phyloP scores from a whole-genome alignment of 305 asterid species.

The Fraxinus albicans region DNA sequence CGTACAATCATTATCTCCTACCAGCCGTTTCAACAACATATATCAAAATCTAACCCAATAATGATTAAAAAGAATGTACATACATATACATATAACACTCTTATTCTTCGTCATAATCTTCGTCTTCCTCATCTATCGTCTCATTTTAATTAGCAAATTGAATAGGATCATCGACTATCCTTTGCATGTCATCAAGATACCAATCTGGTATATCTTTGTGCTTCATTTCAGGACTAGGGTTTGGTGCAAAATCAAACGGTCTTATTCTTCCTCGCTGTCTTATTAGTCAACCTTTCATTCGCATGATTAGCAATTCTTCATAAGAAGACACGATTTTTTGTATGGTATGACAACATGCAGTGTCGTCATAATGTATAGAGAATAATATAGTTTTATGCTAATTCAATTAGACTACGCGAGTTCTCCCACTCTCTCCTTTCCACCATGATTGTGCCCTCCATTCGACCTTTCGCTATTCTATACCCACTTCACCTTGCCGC shows the following conservation, averaged over 20 bases:
- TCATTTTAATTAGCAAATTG: conserved; percentile 41
- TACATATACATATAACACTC: neutral
- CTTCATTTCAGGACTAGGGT: conserved; percentile 29
- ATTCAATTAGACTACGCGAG: too few relatives aligned
- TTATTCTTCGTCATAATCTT: conserved; percentile 59
- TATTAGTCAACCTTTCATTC: too few relatives aligned
- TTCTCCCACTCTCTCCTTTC: too few relatives aligned
- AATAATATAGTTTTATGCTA: too few relatives aligned
- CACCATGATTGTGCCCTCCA: too few relatives aligned
- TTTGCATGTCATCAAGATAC: conserved; percentile 49
- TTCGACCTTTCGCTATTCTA: too few relatives aligned
- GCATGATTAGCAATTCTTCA: too few relatives aligned
- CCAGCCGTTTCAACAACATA: neutral
- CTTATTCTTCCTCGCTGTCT: too few relatives aligned
- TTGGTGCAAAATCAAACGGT: conserved; percentile 20
- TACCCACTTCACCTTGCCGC: too few relatives aligned
- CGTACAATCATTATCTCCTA: neutral
- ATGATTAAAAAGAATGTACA: neutral
- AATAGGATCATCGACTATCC: conserved; percentile 44
- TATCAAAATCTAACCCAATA: neutral
- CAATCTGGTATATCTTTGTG: conserved; percentile 53
- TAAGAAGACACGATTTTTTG: too few relatives aligned
- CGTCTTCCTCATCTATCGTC: conserved; percentile 48
- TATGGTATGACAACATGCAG: too few relatives aligned
- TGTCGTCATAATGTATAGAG: too few relatives aligned